Evolutionary conservation across 1,284 basidiomycete genomes (phyloP), one percentile per base, ranked within the genome.

Genomic region (Sutorius eximius): DNA sequence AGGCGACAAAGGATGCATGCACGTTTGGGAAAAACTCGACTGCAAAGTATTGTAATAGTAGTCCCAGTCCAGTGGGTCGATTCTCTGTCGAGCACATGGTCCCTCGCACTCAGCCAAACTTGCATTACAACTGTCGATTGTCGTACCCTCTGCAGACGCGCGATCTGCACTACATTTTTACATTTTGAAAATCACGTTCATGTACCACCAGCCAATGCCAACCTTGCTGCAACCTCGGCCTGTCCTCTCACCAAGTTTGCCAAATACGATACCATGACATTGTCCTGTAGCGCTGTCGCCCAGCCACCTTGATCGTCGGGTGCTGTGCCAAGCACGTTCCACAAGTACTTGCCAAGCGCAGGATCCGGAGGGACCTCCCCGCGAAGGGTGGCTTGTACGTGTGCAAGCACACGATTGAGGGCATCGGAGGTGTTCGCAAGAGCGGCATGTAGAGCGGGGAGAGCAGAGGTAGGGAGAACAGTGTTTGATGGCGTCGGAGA

Each of bases 211-310:
- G 93, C 82, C 56, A 99, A 81, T 51, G 92, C 90, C 68, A 99
- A 79, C 64, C 96, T 83, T 44, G 93, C 85, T 4, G 94, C 92
- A 41, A 98, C 86, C 74, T 98, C 95, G 52, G 93, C 91, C 77
- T 99, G 96, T 57, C 93, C 89, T 62, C 94, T 85, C 52, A 98
- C 90, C 61, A 99, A 82, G 73, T 94, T 98, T 45, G 94, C 90
- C 61, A 99, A 81, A 77, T 98, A 99, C 43, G 93, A 92, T 53
- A 98, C 86, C 87, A 95, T 96, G 61, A 97, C 79, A 18, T 89
- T 92, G 71, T 97, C 94, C 86, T 97, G 77, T 37, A 91, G 75
- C 63, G 83, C 88, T 40, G 80, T 78, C 65, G 89, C 86, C 76
- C 93, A 93, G 16, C 84, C 83, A 44, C 84, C 82, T 69, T 88